Base-by-base conservation (phyloP, 2,329 filamentous ascomycete genomes). In the Monilinia laxa region DNA sequence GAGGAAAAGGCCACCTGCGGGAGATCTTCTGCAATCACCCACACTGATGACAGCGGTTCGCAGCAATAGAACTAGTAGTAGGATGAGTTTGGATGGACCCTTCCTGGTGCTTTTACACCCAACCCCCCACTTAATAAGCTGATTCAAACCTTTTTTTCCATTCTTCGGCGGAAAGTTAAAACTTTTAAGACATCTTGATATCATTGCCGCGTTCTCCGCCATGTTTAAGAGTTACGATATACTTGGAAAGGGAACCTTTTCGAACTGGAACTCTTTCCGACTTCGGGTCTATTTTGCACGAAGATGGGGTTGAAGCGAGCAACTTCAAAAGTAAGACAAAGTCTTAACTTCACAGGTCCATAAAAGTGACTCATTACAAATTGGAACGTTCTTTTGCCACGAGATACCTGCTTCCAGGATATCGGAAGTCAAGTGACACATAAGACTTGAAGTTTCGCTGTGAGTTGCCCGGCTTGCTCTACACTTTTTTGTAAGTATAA, bases 371-470 rank as follows among this genome's bases (percentile, higher is more conserved):
- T 64, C 60, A 40, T 57, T 51, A 58, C 45, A 64, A 65, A 67
- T 65, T 18, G 40, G 47, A 59, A 64, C 45, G 42, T 64, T 47
- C 35, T 52, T 53, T 63, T 49, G 47, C 64, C 64, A 66, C 58
- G 64, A 66, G 64, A 66, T 66, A 66, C 51, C 53, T 64, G 53
- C 23, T 66, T 66, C 64, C 64, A 65, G 64, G 64, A 62, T 65
- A 65, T 42, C 56, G 64, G 64, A 54, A 66, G 64, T 66, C 64
- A 66, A 66, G 64, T 66, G 64, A 66, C 49, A 66, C 64, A 53
- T 23, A 52, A 35, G 20, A 14, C 23, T 25, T 51, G 47, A 35
- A 51, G 28, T 38, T 16, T 51, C 14, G 58, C 58, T 38, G n/a
- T 40, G 40, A 42, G n/a, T 49, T 62, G 58, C 45, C 58, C 20